These are phyloP conservation scores for Mikania micrantha DNA, from an alignment of 129 eudicot genomes.

Conservation along the genomic window DNA sequence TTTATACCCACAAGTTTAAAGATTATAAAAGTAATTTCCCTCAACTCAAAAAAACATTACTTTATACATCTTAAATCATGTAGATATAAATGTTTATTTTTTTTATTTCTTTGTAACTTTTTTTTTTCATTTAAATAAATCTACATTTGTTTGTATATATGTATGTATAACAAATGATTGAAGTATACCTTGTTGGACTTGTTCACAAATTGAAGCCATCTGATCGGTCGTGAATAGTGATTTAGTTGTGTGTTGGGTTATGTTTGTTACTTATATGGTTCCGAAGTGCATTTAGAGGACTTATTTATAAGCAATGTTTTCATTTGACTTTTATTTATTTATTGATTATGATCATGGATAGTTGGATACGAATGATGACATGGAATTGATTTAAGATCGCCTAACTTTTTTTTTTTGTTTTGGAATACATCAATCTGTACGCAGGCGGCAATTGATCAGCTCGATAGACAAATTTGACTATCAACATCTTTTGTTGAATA, in stretches of 20 bases:
- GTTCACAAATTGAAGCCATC: background rate
- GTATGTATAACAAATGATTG: background rate
- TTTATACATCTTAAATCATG: too few relatives aligned
- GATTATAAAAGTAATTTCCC: too few relatives aligned
- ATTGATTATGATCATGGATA: background rate
- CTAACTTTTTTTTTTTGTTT: background rate
- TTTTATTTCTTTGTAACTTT: too few relatives aligned
- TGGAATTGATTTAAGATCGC: background rate
- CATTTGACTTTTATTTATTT: background rate
- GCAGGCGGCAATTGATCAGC: too few relatives aligned
- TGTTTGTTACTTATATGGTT: background rate
- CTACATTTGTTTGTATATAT: too few relatives aligned
- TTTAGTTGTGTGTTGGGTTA: background rate
- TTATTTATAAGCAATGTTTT: background rate
- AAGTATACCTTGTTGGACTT: background rate
- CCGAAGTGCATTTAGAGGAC: background rate
- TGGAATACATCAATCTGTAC: background rate
- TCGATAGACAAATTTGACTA: too few relatives aligned
- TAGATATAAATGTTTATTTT: too few relatives aligned
- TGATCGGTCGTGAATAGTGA: background rate
- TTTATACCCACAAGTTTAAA: too few relatives aligned
- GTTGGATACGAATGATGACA: background rate
- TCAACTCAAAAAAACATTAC: too few relatives aligned
- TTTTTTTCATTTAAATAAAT: too few relatives aligned
- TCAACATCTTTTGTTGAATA: too few relatives aligned